Percentiles rank a stretch among this genome's conserved stretches.
Conservation (phyloP, 225 moss, liverwort and hornwort genomes). For the Physcomitrium patens region DNA sequence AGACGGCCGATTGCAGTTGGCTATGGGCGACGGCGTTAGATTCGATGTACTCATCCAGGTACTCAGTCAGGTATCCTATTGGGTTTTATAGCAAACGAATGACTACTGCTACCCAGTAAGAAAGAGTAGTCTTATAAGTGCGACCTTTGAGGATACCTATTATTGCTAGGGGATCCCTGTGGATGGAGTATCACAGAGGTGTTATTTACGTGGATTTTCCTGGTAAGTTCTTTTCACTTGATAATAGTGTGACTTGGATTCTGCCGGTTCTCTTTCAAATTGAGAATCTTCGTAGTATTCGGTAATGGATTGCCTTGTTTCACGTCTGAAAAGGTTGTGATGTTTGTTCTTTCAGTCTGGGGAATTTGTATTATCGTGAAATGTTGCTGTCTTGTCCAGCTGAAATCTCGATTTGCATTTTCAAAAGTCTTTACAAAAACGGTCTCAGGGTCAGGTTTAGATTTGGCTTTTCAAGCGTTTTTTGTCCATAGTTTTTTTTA, state of each 20-base stretch:
- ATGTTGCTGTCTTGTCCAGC: too few relatives aligned
- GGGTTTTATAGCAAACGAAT: constrained; percentile 29
- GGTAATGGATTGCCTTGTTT: too few relatives aligned
- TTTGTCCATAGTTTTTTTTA: too few relatives aligned
- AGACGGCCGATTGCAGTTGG: constrained; percentile 96
- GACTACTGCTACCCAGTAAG: constrained; percentile 29
- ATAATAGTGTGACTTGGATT: constrained; percentile 7
- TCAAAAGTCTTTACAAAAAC: too few relatives aligned
- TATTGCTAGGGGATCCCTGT: constrained; percentile 31
- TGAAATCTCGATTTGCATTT: too few relatives aligned
- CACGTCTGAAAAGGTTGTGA: too few relatives aligned
- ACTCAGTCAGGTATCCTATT: constrained; percentile 20
- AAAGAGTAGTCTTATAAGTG: constrained; percentile 17
- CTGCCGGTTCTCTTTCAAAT: neutral
- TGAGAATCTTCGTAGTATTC: neutral
- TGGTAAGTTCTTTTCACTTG: constrained; percentile 37
- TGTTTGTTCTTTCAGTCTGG: too few relatives aligned
- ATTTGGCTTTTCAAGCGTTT: too few relatives aligned
- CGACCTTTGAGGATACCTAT: constrained; percentile 31
- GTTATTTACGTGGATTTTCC: constrained; percentile 12
- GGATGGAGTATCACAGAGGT: constrained; percentile 33
- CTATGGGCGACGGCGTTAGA: constrained; percentile 71
- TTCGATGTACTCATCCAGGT: neutral
- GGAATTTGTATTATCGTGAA: too few relatives aligned
- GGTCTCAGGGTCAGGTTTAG: too few relatives aligned